These are phyloP conservation scores for Schizosaccharomyces osmophilus DNA, from an alignment of 805 yeast species.

Conservation along the genomic window DNA sequence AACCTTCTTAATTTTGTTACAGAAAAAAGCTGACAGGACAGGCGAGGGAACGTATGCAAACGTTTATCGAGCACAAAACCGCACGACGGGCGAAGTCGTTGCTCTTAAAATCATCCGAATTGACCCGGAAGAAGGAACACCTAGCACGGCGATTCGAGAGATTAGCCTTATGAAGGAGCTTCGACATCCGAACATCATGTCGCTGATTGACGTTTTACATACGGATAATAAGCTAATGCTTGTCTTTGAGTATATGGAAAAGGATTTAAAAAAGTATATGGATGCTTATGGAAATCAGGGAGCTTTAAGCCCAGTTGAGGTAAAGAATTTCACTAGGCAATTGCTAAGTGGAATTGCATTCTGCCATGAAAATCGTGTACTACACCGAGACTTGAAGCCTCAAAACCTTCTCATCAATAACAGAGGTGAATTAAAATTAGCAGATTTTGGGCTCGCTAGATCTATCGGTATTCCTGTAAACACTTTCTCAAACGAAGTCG, in stretches of 20 bases:
- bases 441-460: constrained; percentile 90
- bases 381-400: constrained; percentile 72
- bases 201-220: constrained; percentile 84
- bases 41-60: constrained; percentile 87
- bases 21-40: not conserved
- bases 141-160: constrained; percentile 92
- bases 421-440: constrained; percentile 80
- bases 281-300: constrained; percentile 58
- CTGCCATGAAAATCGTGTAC: constrained; percentile 65
- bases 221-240: constrained; percentile 85
- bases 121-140: constrained; percentile 95
- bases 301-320: constrained; percentile 40
- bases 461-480: constrained; percentile 96
- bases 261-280: constrained; percentile 85
- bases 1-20: not conserved
- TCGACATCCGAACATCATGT: constrained; percentile 76
- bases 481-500: constrained; percentile 92
- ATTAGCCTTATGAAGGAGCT: constrained; percentile 86
- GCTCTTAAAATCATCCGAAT: constrained; percentile 85
- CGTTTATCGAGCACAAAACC: constrained; percentile 82
- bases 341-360: constrained; percentile 68
- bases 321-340: constrained; percentile 80
- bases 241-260: constrained; percentile 82
- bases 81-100: constrained; percentile 66
- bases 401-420: constrained; percentile 72